Conservation (phyloP, 208 protist species). For the Trypanosoma cruzi region DNA sequence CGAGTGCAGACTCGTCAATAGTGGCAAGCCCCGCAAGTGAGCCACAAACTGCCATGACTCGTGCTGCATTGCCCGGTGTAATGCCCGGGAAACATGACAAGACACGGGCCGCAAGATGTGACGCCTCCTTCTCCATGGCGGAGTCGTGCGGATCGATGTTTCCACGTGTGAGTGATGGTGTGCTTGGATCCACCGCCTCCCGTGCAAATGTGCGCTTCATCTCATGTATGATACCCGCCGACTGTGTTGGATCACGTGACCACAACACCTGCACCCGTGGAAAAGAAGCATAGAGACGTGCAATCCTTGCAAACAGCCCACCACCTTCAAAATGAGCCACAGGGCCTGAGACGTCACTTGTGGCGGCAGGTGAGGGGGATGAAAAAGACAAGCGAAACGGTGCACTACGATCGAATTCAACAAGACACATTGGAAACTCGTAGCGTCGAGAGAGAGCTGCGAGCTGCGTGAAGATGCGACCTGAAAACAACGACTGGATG, state of each 20-base stretch:
- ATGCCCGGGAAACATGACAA: conserved; percentile 80
- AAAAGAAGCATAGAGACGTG: conserved; percentile 54
- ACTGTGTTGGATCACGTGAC: conserved; percentile 74
- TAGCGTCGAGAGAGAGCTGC: conserved; percentile 62
- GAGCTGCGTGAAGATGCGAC: conserved; percentile 77
- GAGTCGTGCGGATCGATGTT: conserved; percentile 33
- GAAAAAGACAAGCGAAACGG: conserved; percentile 61
- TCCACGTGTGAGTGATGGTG: conserved; percentile 53
- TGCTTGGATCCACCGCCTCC: conserved; percentile 60
- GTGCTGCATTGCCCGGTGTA: conserved; percentile 47
- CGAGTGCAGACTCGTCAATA: conserved; percentile 60
- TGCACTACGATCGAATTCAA: conserved; percentile 69
- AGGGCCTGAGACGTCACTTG: neutral
- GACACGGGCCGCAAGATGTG: conserved; percentile 73
- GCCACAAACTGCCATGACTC: conserved; percentile 74
- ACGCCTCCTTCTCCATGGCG: conserved; percentile 31
- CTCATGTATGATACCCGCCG: conserved; percentile 62
- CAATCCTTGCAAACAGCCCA: conserved; percentile 58
- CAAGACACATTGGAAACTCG: conserved; percentile 62
- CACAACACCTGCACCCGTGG: conserved; percentile 72
- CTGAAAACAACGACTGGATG: conserved; percentile 58
- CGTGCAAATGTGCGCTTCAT: conserved; percentile 65
- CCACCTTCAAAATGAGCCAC: neutral
- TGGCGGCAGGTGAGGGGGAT: neutral
- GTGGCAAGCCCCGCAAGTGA: conserved; percentile 77